phyloP scores from a whole-genome alignment of 768 basidiomycete genomes.

The Solioccasus polychromus region DNA sequence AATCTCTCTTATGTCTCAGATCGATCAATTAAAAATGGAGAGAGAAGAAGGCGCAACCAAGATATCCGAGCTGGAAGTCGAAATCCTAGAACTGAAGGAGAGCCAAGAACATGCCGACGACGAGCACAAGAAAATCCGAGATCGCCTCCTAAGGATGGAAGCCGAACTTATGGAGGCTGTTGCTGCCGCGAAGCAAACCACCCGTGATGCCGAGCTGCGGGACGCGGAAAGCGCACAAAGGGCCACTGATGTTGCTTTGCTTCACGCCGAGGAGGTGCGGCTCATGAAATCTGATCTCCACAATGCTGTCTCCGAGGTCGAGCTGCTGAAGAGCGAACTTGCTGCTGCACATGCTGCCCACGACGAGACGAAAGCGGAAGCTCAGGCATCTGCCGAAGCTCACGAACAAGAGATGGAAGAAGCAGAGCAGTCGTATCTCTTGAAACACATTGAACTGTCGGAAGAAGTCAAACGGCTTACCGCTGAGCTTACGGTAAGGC shows the following conservation, averaged over 20 bases:
- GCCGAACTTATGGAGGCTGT: slow-evolving; percentile 49
- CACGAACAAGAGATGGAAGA: slow-evolving; percentile 51
- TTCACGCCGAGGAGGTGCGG: slow-evolving; percentile 47
- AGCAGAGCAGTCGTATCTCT: slow-evolving; percentile 45
- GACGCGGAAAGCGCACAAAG: slow-evolving; percentile 43
- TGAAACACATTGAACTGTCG: slow-evolving; percentile 50
- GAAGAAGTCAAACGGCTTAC: slow-evolving; percentile 55
- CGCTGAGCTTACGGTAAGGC: slow-evolving; percentile 63
- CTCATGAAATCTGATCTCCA: slow-evolving; percentile 43
- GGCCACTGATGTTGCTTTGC: slow-evolving; percentile 38
- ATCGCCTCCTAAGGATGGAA: slow-evolving; percentile 50
- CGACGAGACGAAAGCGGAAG: slow-evolving; percentile 46
- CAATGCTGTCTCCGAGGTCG: slow-evolving; percentile 42
- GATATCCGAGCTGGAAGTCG: slow-evolving; percentile 79
- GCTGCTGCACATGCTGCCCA: slow-evolving; percentile 42
- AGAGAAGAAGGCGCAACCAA: slow-evolving; percentile 69
- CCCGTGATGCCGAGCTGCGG: slow-evolving; percentile 45
- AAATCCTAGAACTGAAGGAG: slow-evolving; percentile 76
- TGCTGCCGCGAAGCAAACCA: slow-evolving; percentile 45
- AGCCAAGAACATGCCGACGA: slow-evolving; percentile 64
- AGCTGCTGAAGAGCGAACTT: slow-evolving; percentile 47
- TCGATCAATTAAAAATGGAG: slow-evolving; percentile 54
- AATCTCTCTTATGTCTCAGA: slow-evolving; percentile 45
- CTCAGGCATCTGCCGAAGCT: slow-evolving; percentile 43
- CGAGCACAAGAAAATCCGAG: slow-evolving; percentile 43